Evolutionary conservation across 1,284 basidiomycete species (phyloP).

Genomic region (Rhodotorula sp.): DNA sequence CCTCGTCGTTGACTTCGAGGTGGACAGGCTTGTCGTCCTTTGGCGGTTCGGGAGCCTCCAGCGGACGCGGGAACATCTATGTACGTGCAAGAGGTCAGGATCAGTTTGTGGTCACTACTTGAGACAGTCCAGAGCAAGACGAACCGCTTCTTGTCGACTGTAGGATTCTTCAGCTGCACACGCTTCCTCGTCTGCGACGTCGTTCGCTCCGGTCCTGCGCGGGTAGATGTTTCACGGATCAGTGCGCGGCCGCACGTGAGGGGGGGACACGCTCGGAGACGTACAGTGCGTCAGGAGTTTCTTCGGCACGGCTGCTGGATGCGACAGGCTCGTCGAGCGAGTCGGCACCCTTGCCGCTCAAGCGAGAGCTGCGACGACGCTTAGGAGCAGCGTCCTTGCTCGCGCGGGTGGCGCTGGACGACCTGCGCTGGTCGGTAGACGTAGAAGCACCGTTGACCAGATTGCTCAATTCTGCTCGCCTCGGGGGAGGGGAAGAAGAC

Average conservation of each 20-base stretch:
- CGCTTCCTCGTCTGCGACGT: constrained; percentile 7
- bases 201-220: constrained; percentile 2
- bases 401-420: constrained; percentile 47
- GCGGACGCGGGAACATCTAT: constrained; percentile 60
- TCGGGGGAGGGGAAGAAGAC: constrained; percentile 24
- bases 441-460: not conserved
- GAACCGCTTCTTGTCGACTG: not conserved
- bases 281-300: constrained; percentile 33
- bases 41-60: constrained; percentile 50
- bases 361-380: constrained; percentile 73
- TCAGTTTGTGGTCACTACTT: not conserved
- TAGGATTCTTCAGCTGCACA: not conserved
- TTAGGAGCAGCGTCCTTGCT: constrained; percentile 30
- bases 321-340: constrained; percentile 15
- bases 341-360: constrained; percentile 67
- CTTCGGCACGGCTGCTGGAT: constrained; percentile 36
- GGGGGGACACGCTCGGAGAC: constrained; percentile 32
- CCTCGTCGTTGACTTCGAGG: constrained; percentile 72
- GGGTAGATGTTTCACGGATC: constrained; percentile 12
- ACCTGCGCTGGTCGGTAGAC: not conserved
- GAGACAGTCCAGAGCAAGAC: not conserved
- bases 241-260: too few relatives aligned
- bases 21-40: constrained; percentile 74
- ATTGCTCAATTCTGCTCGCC: constrained; percentile 9
- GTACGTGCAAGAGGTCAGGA: not conserved